phyloP scores from a whole-genome alignment of 352 stramenopile genomes.

The Elongisporangium anandrum region DNA sequence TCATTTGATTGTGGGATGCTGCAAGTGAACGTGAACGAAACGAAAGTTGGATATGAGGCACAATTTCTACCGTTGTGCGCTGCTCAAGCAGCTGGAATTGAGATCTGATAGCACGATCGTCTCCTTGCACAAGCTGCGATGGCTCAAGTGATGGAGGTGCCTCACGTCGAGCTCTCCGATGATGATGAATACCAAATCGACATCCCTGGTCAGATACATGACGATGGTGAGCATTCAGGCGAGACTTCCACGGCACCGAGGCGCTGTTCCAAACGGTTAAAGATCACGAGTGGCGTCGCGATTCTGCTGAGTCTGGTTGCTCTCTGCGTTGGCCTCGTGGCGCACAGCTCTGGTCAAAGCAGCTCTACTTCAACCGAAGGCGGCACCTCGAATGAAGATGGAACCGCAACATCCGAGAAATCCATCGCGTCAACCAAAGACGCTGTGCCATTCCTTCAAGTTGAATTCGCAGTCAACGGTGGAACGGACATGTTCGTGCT shows the following conservation, averaged over 20 bases:
- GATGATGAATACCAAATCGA: conserved; percentile 30
- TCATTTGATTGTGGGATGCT: background rate
- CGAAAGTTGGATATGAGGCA: background rate
- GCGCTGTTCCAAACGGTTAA: background rate
- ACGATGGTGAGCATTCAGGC: background rate
- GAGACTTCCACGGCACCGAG: background rate
- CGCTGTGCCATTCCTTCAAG: conserved; percentile 32
- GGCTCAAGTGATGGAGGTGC: background rate
- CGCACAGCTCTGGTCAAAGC: background rate
- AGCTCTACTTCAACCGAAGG: background rate
- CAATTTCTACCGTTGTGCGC: background rate
- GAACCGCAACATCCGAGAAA: background rate
- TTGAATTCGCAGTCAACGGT: conserved; percentile 21
- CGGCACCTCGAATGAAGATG: background rate
- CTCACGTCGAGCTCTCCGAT: conserved; percentile 6
- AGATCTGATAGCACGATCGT: background rate
- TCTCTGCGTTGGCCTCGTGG: background rate
- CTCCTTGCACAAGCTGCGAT: background rate
- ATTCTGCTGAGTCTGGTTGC: background rate
- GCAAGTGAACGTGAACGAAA: background rate
- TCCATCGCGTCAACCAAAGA: background rate
- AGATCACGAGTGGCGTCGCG: background rate
- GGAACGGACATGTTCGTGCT: conserved; percentile 41
- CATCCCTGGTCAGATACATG: conserved; percentile 3
- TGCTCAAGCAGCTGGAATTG: background rate